Evolutionary conservation across 495 filamentous ascomycete genomes (phyloP), one percentile per base, ranked within the genome.

Genomic region (Glonium stellatum): DNA sequence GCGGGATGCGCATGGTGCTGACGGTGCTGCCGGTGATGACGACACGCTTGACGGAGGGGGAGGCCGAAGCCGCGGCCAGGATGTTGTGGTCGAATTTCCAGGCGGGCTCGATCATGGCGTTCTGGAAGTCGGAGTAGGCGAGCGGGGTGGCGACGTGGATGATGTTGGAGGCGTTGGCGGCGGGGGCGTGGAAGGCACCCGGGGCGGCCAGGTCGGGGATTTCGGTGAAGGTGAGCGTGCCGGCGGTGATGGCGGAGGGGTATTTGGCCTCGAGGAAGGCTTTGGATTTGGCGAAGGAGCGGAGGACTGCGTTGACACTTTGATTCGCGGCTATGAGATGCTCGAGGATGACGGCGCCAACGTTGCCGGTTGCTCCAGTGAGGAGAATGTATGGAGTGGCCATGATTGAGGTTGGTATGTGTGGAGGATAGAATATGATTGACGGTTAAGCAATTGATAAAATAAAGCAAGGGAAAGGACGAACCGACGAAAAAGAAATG

Each of bases 281-380:
- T 5, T 51, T 50, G 10, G 18, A 23, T 18, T 54, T 54, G 1
- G 23, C 23, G 50, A 54, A 36, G 9, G 50, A 54, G 22, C 62
- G 57, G 34, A 64, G 6, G 41, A 60, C 21, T 36, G 42, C 44
- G 13, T 60, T 56, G 42, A 64, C 53, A 21, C 36, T 60, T 46
- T 64, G 54, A 18, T 19, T 5, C 1, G 37, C 18, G 19, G 15
- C 1, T 10, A 64, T 51, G 31, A 64, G 52, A 0, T 60, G 57
- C 10, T 55, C 46, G 25, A 64, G 51, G 21, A 69, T 72, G 11
- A 66, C 70, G 21, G 58, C 62, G 22, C 70, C 70, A 23, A 72
- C 64, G 42, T 69, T 69, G 23, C 70, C 70, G 10, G 70, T 69
- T 31, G 62, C 68, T 18, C 70, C 68, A 0, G 70, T 70, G 0